These are phyloP conservation scores for Beauveria sp. DNA, from an alignment of 2,329 filamentous ascomycete genomes.

Conservation along the genomic window DNA sequence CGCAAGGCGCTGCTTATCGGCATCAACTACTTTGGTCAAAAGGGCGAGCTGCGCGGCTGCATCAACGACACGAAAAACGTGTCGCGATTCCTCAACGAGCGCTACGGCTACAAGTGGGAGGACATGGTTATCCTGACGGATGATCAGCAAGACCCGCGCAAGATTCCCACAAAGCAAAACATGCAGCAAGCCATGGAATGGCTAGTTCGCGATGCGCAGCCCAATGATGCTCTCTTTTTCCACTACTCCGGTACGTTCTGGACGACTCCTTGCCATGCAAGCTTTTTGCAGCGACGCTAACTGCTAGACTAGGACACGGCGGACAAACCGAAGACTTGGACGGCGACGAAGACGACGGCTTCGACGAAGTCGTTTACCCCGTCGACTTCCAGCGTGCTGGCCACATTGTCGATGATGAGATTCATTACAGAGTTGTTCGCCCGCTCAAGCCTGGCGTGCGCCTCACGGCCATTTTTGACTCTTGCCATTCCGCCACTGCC, in stretches of 20 bases:
- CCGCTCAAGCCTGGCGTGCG: constrained; percentile 77
- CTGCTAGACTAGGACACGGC: constrained; percentile 51
- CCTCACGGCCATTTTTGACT: constrained; percentile 75
- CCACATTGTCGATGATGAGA: constrained; percentile 72
- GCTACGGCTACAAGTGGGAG: constrained; percentile 64
- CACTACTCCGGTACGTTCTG: constrained; percentile 57
- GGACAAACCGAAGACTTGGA: constrained; percentile 67
- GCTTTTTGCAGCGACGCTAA: neutral
- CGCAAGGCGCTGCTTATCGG: constrained; percentile 70
- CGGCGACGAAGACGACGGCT: constrained; percentile 71
- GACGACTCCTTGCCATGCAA: neutral
- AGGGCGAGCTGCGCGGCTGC: constrained; percentile 65
- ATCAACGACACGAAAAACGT: constrained; percentile 79
- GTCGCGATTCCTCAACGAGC: constrained; percentile 60
- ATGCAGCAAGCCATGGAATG: constrained; percentile 69
- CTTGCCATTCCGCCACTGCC: constrained; percentile 70
- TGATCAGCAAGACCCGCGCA: constrained; percentile 61
- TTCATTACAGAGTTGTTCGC: constrained; percentile 69
- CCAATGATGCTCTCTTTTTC: constrained; percentile 71
- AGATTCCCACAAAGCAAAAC: constrained; percentile 68
- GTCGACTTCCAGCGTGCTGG: constrained; percentile 64
- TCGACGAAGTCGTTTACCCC: constrained; percentile 72
- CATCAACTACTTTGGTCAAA: constrained; percentile 72
- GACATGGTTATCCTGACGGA: constrained; percentile 77
- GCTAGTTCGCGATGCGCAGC: constrained; percentile 62